Base-by-base conservation (phyloP, 345 rosid species). In the Noccaea bulbosa region DNA sequence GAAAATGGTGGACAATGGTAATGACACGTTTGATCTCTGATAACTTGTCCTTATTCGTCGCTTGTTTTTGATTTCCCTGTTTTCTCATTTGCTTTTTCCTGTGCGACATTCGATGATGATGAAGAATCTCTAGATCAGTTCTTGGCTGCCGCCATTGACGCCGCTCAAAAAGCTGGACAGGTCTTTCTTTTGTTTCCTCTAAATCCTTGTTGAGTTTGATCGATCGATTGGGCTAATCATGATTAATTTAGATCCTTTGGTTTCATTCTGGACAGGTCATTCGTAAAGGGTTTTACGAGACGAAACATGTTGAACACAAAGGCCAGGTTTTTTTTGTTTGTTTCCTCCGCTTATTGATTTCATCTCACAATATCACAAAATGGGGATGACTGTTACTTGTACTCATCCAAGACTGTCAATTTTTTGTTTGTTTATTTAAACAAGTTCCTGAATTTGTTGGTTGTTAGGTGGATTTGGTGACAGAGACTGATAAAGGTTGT, bases 401-500 rank as follows among this genome's bases (percentile, higher is more conserved):
- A 9, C 30, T 47, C 44, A 17, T 51, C 50, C 3, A 2, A 61
- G 6, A 30, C n/a, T 41, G 38, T 56, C 11, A 11, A 11, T 27
- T 20, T 30, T 50, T 22, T n/a, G n/a, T n/a, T 16, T 17, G 45
- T 20, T 12, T 60, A 11, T 6, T 55, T 55, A 33, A 34, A 34
- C 61, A 34, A 14, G 61, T 16, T 40, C 22, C 9, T 65, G 67
- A 66, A 66, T 7, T 44, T 32, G 39, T 6, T 54, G n/a, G 27
- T 24, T 20, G 8, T 71, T 83, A 94, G 98, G 98, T 91, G 56
- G 96, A 91, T 83, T 81, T 94, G 78, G 98, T 94, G 54, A 94
- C 99, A 0, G 99, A 91, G 79, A 94, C 99, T 73, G 99, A 91
- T 66, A 94, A 94, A 82, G 82, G 93, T 51, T 94, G 99, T 76